phyloP scores from a whole-genome alignment of 2,329 filamentous ascomycete genomes.

The Alternaria postmessia region DNA sequence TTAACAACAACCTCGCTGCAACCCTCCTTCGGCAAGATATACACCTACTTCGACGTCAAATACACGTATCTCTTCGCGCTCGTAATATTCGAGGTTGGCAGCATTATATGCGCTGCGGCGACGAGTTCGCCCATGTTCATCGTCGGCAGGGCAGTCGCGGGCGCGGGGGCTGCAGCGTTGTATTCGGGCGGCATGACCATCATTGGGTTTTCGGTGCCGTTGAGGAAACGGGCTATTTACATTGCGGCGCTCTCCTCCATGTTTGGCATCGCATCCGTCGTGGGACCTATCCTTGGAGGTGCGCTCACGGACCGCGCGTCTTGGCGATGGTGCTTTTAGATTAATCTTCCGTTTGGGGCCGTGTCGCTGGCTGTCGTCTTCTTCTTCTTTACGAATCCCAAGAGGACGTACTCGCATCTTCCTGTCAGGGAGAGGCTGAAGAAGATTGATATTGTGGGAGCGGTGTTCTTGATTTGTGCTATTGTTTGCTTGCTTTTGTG shows the following conservation, averaged over 20 bases:
- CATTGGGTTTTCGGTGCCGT: conserved; percentile 51
- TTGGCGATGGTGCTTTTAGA: conserved; percentile 55
- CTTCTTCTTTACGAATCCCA: conserved; percentile 44
- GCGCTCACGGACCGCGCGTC: conserved; percentile 51
- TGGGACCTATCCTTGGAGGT: conserved; percentile 55
- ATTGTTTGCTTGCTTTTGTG: conserved; percentile 47
- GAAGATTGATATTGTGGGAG: conserved; percentile 49
- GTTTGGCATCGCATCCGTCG: conserved; percentile 52
- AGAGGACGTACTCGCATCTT: conserved; percentile 37
- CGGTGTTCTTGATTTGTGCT: conserved; percentile 42
- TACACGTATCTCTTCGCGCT: conserved; percentile 61
- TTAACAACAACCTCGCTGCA: conserved; percentile 54
- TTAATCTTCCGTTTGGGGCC: conserved; percentile 56
- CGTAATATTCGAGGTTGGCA: conserved; percentile 60
- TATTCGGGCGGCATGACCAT: conserved; percentile 63
- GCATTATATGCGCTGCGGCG: conserved; percentile 62
- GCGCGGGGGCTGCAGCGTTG: conserved; percentile 61
- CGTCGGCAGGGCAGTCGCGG: conserved; percentile 63
- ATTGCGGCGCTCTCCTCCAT: conserved; percentile 48
- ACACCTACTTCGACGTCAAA: conserved; percentile 65
- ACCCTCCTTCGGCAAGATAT: conserved; percentile 64
- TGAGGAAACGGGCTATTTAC: conserved; percentile 55
- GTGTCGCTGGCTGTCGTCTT: conserved; percentile 44
- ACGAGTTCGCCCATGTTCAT: conserved; percentile 62
- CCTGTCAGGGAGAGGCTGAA: conserved; percentile 45